Evolutionary conservation across 768 basidiomycete genomes (phyloP), one percentile per base, ranked within the genome.

Genomic region (Boletellus emodensis): DNA sequence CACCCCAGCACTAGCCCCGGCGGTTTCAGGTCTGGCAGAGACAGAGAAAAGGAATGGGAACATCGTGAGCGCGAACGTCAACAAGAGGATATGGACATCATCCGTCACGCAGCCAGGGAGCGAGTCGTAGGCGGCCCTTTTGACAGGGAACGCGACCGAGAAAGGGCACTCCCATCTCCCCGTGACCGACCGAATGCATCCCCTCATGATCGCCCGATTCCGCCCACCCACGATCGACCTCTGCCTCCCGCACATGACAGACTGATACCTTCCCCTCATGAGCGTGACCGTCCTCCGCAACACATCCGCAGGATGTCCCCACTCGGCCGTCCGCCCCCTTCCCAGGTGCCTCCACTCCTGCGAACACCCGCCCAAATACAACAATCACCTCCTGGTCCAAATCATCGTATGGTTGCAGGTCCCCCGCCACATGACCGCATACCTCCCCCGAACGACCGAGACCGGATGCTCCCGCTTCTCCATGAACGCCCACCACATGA

Each of bases 101-200:
- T 56, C 2, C 66, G 63, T 32, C 61, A 58, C 11, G 34, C 38
- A 32, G 58, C 65, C 45, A 58, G 65, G 26, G 65, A 67, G 2
- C 65, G 65, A 20, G 53, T 52, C 32, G 26, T 49, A 10, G 22
- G 15, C 7, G 61, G 52, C 18, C 57, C 52, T 14, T 65, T 52
- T 15, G 65, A 68, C 35, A 58, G 66, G 40, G 64, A 68, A 17
- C 61, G 65, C 7, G 62, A 63, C 10, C 46, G 65, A 13, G 54
- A 68, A 22, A 51, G 59, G 8, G 33, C 52, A 18, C 52, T 66
- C 18, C 53, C 56, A 24, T 65, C 63, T 18, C 49, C 63, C 0
- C 66, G 58, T 11, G 64, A 66, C 34, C 61, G 60, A 22, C n/a
- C 53, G 2, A 54, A 60, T 6, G 55, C 54, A 34, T 63, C 62